Base-by-base conservation (phyloP, 192 early-diverging fungal genomes). In the Coemansia sp. region DNA sequence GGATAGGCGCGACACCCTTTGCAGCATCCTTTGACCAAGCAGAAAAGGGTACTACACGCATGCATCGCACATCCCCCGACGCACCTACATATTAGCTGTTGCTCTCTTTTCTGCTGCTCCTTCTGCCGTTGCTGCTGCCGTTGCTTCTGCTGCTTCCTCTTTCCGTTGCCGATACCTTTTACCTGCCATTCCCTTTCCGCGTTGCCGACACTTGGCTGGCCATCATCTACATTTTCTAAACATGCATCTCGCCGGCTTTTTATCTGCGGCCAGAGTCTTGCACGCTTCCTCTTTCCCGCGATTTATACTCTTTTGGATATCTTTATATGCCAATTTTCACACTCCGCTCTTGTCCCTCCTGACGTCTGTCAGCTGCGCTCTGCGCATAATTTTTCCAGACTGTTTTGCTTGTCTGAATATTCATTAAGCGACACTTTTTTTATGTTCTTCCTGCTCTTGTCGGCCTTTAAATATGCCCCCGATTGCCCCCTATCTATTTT, bases 271-370 rank as follows among this genome's bases (percentile, higher is more conserved):
- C 16, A 58, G 56, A 58, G 56, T 58, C 56, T 58, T 41, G 56
- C 56, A 58, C 56, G 56, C 56, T 58, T 58, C 56, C 15, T 21
- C 49, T 32, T 68, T 68, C 43, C 57, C 38, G 57, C 57, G 56
- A 67, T 67, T 45, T 53, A 49, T 57, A 60, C 65, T 61, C 37
- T 68, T 57, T 15, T 58, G 56, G 56, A 58, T 58, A 58, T 58
- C 56, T 58, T 58, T 32, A 58, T 37, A 40, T 40, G 7, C 32
- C 56, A 58, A n/a, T 39, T 40, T 58, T 58, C 56, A 41, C 56
- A 58, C 56, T 58, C 56, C 56, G 56, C 56, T 40, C 16, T 41
- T 58, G 56, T 58, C 26, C 41, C 39, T 58, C 39, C 56, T 41
- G 26, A 41, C 56, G 26, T 58, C 56, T 58, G 16, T 58, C 56